Evolutionary conservation across 2,329 filamentous ascomycete species (phyloP), one percentile per base, ranked within the genome.

Genomic region (Arthrinium phaeospermum): DNA sequence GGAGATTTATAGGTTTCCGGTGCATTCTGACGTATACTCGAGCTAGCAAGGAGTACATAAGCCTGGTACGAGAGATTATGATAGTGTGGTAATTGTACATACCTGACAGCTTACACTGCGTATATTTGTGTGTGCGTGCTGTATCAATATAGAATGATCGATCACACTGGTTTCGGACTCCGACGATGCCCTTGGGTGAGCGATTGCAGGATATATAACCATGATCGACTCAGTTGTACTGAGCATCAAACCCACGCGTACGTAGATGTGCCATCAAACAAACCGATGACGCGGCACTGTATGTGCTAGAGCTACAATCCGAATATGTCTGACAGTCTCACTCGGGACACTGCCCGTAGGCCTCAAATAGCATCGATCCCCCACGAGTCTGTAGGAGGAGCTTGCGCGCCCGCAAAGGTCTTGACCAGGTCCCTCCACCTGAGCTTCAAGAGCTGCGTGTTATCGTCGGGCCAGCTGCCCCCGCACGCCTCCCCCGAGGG

Each of bases 401-500:
- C 34, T 24, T 71, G 61, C 14, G 71, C 70, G 8, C 76, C 75
- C 37, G 61, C 70, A 1, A 79, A 71, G 14, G 68, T 64, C 41
- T 73, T 73, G 44, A 78, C 67, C 53, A 78, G 70, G 22, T 53
- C 68, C 71, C 71, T 73, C 70, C 73, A 76, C 16, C 75, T 51
- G 13, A 80, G 70, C 68, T 73, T 77, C 64, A 79, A 68, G 12
- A 73, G 24, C 14, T 57, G 72, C 12, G 74, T 57, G 44, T 71
- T 74, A 12, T 78, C 76, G 27, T 34, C 76, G 24, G 67, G 72
- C 77, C 76, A 79, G 8, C 72, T 72, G 7, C 77, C 78, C 3
- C 70, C 53, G 51, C 78, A 80, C 34, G 19, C 57, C 57, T 70
- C 68, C 14, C 75, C 75, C 2, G 73, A 72, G 27, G 75, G 68